Evolutionary conservation across 371 early-diverging fungal species (phyloP).

Genomic region (Syncephalastrum contaminatum): DNA sequence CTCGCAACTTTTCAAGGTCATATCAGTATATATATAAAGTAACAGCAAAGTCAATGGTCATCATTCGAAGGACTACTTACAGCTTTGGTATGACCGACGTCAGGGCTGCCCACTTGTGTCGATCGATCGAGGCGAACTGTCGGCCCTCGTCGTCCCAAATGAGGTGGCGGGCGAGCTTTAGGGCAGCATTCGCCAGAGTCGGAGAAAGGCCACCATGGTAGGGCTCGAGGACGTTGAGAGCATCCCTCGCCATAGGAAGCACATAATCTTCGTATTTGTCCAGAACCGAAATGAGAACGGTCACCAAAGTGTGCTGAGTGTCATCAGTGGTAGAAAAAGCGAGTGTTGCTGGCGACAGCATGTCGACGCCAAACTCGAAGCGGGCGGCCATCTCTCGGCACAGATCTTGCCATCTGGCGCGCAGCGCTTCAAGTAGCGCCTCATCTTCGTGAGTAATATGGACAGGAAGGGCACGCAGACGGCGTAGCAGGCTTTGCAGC

Average conservation of each 20-base stretch:
- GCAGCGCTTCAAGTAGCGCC: no score
- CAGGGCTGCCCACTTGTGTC: background rate
- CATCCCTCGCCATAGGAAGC: background rate
- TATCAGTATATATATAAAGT: no score
- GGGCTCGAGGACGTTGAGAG: background rate
- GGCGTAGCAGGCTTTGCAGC: no score
- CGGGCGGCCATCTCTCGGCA: no score
- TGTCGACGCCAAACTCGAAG: no score
- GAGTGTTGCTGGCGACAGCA: no score
- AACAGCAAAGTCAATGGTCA: background rate
- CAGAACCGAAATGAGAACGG: no score
- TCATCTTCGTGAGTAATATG: no score
- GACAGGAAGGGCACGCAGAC: no score
- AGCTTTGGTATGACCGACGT: background rate
- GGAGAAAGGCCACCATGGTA: constrained; percentile 12
- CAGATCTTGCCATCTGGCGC: no score
- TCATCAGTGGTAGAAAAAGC: no score
- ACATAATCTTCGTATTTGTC: background rate
- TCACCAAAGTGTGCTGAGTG: no score
- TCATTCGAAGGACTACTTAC: background rate
- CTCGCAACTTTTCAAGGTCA: constrained; percentile 5
- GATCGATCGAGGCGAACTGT: background rate
- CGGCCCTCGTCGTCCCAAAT: constrained; percentile 2
- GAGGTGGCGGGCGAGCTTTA: background rate
- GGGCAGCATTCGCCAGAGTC: background rate